phyloP scores from a whole-genome alignment of 129 eudicot species.

The Centaurea solstitialis region DNA sequence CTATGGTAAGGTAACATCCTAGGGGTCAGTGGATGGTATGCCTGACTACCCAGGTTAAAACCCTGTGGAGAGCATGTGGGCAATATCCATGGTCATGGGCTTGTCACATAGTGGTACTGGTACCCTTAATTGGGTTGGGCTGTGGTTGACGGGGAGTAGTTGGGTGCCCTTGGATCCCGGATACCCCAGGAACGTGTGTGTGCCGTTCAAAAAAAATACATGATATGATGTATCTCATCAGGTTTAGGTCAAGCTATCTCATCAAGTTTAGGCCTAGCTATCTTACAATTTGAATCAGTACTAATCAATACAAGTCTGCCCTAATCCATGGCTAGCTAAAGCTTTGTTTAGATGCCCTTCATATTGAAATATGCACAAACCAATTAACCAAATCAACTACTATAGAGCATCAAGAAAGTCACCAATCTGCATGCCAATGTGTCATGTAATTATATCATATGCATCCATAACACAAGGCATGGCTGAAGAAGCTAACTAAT shows the following conservation, averaged over 20 bases:
- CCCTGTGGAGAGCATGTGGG: too few relatives aligned
- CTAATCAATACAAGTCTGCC: background rate
- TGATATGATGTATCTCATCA: slow-evolving; percentile 1
- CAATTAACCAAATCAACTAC: background rate
- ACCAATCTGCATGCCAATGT: background rate
- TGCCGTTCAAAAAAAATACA: too few relatives aligned
- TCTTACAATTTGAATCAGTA: background rate
- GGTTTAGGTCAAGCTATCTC: too few relatives aligned
- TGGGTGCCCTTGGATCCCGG: too few relatives aligned
- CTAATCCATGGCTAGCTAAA: background rate
- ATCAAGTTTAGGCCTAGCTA: background rate
- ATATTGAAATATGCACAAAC: background rate
- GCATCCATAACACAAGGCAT: background rate
- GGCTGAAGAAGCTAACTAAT: background rate
- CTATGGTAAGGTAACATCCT: too few relatives aligned
- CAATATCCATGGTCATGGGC: too few relatives aligned
- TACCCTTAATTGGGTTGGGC: too few relatives aligned
- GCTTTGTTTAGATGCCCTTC: background rate
- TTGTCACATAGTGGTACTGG: too few relatives aligned
- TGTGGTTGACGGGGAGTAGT: too few relatives aligned
- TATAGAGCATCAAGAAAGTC: background rate
- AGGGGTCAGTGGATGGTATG: too few relatives aligned
- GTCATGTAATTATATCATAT: background rate
- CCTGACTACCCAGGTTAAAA: too few relatives aligned
- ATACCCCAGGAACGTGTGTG: too few relatives aligned